Evolutionary conservation across 352 stramenopile genomes (phyloP).

Genomic region (Globisporangium echinulatum): DNA sequence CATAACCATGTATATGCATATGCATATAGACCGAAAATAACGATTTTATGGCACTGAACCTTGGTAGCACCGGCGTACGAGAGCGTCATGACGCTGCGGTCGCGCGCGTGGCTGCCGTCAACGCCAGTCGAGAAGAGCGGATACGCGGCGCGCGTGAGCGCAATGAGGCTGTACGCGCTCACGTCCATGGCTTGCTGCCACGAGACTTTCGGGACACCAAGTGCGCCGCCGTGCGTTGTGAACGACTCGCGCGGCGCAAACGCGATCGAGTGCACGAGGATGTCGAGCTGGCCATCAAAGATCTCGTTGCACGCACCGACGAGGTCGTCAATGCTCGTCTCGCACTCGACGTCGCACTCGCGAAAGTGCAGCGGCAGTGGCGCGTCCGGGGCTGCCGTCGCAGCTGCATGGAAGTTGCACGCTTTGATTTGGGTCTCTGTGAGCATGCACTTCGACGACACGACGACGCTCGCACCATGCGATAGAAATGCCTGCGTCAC

Average conservation of each 20-base stretch:
- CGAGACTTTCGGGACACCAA: conserved; percentile 35
- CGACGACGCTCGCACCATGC: conserved; percentile 62
- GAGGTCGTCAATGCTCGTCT: conserved; percentile 44
- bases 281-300: conserved; percentile 67
- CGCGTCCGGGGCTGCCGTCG: conserved; percentile 7
- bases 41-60: conserved; percentile 7
- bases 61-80: conserved; percentile 82
- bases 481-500: conserved; percentile 64
- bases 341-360: conserved; percentile 69
- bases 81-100: conserved; percentile 80
- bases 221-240: conserved; percentile 33
- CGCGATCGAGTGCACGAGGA: conserved; percentile 89
- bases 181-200: conserved; percentile 82
- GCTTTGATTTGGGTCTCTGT: conserved; percentile 37
- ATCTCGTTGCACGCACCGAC: conserved; percentile 30
- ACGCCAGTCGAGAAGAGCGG: conserved; percentile 34
- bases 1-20: too few relatives aligned
- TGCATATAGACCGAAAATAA: neutral
- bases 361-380: conserved; percentile 36
- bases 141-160: conserved; percentile 57
- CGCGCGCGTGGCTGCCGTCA: conserved; percentile 8
- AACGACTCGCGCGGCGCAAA: conserved; percentile 81
- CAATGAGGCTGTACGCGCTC: conserved; percentile 88
- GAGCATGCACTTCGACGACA: conserved; percentile 58
- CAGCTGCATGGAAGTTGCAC: conserved; percentile 34